A percentile compares a stretch with the other conserved stretches of the same genome.
These are phyloP conservation scores for Pyrus communis DNA, from an alignment of 306 rosid species.

Conservation along the genomic window DNA sequence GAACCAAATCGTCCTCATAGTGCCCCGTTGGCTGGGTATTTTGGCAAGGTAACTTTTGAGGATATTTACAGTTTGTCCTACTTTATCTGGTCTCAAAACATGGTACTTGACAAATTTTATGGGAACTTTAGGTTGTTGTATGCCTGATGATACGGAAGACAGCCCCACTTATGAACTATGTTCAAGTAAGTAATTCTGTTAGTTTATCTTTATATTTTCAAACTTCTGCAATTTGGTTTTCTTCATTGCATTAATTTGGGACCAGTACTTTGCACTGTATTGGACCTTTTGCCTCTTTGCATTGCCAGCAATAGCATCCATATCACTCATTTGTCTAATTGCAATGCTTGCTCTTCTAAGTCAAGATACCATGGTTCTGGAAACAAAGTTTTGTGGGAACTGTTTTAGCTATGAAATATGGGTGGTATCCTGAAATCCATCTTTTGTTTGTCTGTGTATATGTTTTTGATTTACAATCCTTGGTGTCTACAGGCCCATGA, in stretches of 20 bases:
- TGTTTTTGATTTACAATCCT: slow-evolving; percentile 6
- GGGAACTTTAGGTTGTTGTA: slow-evolving; percentile 64
- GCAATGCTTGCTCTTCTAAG: neutral
- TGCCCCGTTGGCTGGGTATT: slow-evolving; percentile 85
- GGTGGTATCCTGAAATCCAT: neutral
- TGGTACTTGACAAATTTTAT: slow-evolving; percentile 5
- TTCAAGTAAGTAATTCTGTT: slow-evolving; percentile 53
- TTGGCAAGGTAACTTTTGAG: slow-evolving; percentile 59
- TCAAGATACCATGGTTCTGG: neutral
- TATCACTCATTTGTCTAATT: neutral
- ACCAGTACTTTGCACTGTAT: neutral
- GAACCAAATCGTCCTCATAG: slow-evolving; percentile 78
- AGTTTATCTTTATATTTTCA: neutral
- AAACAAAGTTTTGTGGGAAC: neutral
- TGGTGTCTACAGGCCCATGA: slow-evolving; percentile 71
- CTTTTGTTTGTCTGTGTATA: slow-evolving; percentile 1
- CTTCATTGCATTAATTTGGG: neutral
- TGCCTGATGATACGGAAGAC: slow-evolving; percentile 96
- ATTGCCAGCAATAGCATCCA: neutral
- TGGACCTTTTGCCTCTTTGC: neutral
- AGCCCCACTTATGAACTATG: slow-evolving; percentile 89
- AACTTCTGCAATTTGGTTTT: neutral
- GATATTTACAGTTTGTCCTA: slow-evolving; percentile 1
- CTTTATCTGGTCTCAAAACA: neutral
- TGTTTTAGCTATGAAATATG: neutral